These are phyloP conservation scores for Diospyros lotus DNA, from an alignment of 148 eudicot genomes.

Conservation along the genomic window DNA sequence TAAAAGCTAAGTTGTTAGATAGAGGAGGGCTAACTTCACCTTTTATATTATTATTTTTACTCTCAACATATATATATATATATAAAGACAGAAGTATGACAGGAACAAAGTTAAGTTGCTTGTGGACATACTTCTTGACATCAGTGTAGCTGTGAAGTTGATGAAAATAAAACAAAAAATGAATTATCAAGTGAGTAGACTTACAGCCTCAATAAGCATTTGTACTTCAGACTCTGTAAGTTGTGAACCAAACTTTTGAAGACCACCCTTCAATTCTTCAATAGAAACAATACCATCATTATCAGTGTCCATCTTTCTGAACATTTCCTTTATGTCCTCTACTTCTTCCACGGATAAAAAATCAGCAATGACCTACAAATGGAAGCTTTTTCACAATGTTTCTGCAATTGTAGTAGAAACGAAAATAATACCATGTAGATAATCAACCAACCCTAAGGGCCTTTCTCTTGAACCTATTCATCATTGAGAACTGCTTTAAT, in stretches of 20 bases:
- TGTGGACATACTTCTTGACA: neutral
- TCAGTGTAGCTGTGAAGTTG: neutral
- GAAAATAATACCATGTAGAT: neutral
- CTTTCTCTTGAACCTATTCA: conserved; percentile 93
- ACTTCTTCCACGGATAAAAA: conserved; percentile 80
- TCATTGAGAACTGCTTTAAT: conserved; percentile 86
- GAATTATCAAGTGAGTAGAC: conserved; percentile 17
- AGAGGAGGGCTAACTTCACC: too few relatives aligned
- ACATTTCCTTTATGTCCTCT: conserved; percentile 74
- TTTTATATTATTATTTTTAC: too few relatives aligned
- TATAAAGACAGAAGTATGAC: neutral
- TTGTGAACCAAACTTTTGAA: conserved; percentile 61
- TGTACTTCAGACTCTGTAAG: conserved; percentile 88
- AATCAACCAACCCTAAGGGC: conserved; percentile 70
- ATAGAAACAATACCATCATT: conserved; percentile 69
- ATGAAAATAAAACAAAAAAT: neutral
- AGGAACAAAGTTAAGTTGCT: neutral
- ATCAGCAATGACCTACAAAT: conserved; percentile 76
- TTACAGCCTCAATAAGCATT: conserved; percentile 90
- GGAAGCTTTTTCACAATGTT: conserved; percentile 2
- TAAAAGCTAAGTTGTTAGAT: too few relatives aligned
- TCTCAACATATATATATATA: too few relatives aligned
- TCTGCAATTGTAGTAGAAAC: conserved; percentile 5
- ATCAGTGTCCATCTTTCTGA: conserved; percentile 82
- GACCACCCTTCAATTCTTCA: conserved; percentile 79